phyloP scores from a whole-genome alignment of 805 yeast species.

The Saturnispora saitoi region DNA sequence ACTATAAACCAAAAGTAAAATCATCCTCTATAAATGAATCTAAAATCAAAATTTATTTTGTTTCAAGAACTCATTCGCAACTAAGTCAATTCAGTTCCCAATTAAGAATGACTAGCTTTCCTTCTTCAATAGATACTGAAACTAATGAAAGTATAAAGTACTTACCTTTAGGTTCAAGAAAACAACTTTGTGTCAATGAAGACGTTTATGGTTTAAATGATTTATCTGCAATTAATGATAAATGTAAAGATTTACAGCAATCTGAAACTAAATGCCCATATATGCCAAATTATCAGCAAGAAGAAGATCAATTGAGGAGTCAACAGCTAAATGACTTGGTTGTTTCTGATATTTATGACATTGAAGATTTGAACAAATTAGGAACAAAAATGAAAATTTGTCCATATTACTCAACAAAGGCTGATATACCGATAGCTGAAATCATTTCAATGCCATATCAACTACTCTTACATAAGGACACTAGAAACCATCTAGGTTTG shows the following conservation, averaged over 20 bases:
- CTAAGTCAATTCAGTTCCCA: constrained; percentile 73
- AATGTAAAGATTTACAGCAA: constrained; percentile 64
- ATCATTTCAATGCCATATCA: constrained; percentile 84
- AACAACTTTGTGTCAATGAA: constrained; percentile 74
- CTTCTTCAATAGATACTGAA: constrained; percentile 42
- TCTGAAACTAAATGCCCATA: constrained; percentile 30
- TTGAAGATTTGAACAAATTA: constrained; percentile 62
- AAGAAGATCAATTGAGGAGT: constrained; percentile 26
- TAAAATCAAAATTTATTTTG: constrained; percentile 49
- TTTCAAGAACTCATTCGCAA: constrained; percentile 91
- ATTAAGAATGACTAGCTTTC: constrained; percentile 50
- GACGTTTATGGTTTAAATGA: constrained; percentile 43
- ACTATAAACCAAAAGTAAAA: neutral
- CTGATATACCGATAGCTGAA: constrained; percentile 51
- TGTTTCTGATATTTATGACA: constrained; percentile 55
- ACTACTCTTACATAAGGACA: constrained; percentile 49
- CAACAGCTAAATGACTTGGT: constrained; percentile 46
- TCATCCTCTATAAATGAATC: constrained; percentile 20
- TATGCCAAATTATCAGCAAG: constrained; percentile 30
- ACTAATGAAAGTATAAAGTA: constrained; percentile 50
- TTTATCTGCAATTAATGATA: constrained; percentile 60
- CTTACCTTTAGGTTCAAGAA: constrained; percentile 72
- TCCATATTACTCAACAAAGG: constrained; percentile 73
- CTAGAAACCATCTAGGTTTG: constrained; percentile 53
- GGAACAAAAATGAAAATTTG: constrained; percentile 57